Evolutionary conservation across 2,329 filamentous ascomycete genomes (phyloP), one percentile per base, ranked within the genome.

Genomic region (Lachnellula cervina): DNA sequence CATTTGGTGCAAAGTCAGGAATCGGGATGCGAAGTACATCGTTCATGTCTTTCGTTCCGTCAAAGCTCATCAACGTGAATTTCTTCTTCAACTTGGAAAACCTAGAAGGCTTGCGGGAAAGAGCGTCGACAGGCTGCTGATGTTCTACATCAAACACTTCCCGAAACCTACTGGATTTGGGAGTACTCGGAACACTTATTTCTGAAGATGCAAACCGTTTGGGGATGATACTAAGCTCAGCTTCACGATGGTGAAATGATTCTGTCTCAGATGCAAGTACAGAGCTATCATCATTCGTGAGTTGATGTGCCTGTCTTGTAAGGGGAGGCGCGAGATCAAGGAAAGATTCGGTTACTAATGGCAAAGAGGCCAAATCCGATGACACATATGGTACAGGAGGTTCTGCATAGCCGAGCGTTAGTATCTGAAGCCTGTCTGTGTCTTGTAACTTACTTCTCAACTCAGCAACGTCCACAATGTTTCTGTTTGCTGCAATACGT

Each of bases 121-220:
- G 44, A 47, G 47, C 13, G 19, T 40, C 44, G 38, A 44, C 43
- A 16, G 49, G n/a, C 19, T 21, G 5, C 16, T 50, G 37, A 23
- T 47, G 45, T 17, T 59, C 56, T n/a, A 58, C 34, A 21, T 63
- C 55, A 49, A 69, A 69, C 40, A 68, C 65, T 44, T 70, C 68
- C 19, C 55, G 60, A 43, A 69, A 69, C 40, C 64, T 69, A 46
- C 66, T 69, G 2, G 62, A 64, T 19, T 62, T 62, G 7, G 65
- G 66, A 17, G 59, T 64, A 35, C 56, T 63, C n/a, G 57, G 62
- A 35, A 47, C 53, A 28, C 59, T 49, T 38, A 56, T 45, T 25
- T 60, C 58, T 14, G 60, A 53, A 21, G 57, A 56, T 17, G 63
- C 58, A 56, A 69, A 67, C 8, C 63, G 56, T 13, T 56, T 51